These are phyloP conservation scores for Cryptococcus sp. DNA, from an alignment of 1,284 basidiomycete species.

Conservation along the genomic window DNA sequence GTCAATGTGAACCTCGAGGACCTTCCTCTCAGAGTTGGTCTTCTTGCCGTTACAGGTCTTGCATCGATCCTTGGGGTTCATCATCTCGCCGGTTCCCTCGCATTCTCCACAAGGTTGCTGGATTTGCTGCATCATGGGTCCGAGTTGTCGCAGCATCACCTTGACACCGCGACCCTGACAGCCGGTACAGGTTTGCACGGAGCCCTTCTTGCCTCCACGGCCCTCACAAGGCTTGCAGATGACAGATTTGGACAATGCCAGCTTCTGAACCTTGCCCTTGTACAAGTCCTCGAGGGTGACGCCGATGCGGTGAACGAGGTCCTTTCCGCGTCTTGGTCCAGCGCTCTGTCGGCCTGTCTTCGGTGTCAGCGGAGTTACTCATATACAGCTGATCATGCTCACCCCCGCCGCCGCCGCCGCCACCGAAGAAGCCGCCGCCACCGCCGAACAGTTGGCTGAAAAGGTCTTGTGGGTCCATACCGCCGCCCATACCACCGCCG, in stretches of 20 bases:
- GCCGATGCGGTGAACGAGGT: conserved; percentile 94
- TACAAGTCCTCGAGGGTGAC: conserved; percentile 97
- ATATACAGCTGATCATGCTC: conserved; percentile 35
- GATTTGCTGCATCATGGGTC: conserved; percentile 99
- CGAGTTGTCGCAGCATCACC: conserved; percentile 85
- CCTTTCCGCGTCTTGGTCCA: conserved; percentile 96
- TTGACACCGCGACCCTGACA: conserved; percentile 93
- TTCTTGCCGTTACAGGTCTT: conserved; percentile 94
- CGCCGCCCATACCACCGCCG: conserved; percentile 76
- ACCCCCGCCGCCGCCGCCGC: conserved; percentile 54
- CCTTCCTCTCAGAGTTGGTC: conserved; percentile 91
- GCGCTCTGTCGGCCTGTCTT: conserved; percentile 14
- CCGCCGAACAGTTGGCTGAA: conserved; percentile 94
- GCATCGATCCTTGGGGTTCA: conserved; percentile 93
- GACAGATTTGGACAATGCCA: conserved; percentile 92
- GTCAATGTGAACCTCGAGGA: conserved; percentile 98
- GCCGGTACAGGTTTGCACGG: conserved; percentile 74
- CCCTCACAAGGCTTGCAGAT: conserved; percentile 93
- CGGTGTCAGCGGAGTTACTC: conserved; percentile 7
- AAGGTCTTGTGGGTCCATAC: conserved; percentile 97
- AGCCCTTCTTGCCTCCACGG: conserved; percentile 95
- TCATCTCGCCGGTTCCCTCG: conserved; percentile 86
- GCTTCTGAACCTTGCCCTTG: conserved; percentile 97
- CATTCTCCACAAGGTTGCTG: conserved; percentile 95
- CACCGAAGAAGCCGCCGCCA: conserved; percentile 63